These are phyloP conservation scores for Hypoxylon sp. DNA, from an alignment of 2,329 filamentous ascomycete genomes.

Conservation along the genomic window DNA sequence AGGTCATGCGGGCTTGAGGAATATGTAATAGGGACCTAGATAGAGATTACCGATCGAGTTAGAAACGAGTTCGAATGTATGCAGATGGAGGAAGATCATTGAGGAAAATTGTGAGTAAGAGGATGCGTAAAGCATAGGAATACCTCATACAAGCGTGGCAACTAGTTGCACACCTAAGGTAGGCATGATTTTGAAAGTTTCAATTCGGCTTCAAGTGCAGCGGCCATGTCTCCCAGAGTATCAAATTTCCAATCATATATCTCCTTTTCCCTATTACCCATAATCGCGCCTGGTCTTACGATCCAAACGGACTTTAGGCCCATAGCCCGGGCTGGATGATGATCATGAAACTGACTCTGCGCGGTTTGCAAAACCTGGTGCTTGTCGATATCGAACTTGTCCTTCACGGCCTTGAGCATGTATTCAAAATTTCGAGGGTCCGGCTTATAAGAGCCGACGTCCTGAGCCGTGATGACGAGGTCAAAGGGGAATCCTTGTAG, in stretches of 20 bases:
- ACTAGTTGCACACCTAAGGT: background rate
- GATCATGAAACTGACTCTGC: conserved; percentile 79
- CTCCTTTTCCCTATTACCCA: conserved; percentile 57
- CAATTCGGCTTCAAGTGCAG: conserved; percentile 61
- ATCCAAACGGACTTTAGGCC: conserved; percentile 74
- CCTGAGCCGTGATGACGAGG: conserved; percentile 76
- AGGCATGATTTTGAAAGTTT: background rate
- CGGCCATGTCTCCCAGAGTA: conserved; percentile 73
- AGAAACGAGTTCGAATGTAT: background rate
- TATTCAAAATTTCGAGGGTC: conserved; percentile 75
- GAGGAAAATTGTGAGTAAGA: background rate
- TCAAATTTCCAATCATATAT: conserved; percentile 71
- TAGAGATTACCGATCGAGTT: background rate
- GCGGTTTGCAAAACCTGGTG: conserved; percentile 68
- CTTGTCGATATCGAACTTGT: conserved; percentile 70
- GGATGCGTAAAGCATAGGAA: background rate
- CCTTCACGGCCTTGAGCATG: conserved; percentile 69
- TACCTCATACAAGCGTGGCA: background rate
- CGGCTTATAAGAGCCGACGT: conserved; percentile 81
- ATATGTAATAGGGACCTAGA: too few species aligned
- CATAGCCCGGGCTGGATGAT: conserved; percentile 72
- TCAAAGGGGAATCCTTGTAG: conserved; percentile 69
- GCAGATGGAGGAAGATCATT: background rate
- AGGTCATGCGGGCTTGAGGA: conserved; percentile 46
- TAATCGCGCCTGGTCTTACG: conserved; percentile 59